Base-by-base conservation (phyloP, 768 basidiomycete genomes). In the Boletales sp. region DNA sequence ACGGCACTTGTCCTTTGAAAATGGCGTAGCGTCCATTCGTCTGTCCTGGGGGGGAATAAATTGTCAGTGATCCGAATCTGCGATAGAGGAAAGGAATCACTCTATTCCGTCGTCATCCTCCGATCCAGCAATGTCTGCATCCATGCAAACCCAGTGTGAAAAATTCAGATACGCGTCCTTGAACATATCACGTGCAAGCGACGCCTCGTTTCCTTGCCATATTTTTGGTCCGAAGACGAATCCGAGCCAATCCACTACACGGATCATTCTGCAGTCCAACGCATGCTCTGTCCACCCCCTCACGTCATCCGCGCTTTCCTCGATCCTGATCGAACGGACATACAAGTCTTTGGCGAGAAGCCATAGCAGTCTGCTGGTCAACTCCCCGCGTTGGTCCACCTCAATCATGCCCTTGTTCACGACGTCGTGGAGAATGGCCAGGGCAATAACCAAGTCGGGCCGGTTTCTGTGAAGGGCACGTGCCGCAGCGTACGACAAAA, bases 1-100 rank as follows among this genome's bases (percentile, higher is more conserved):
- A 57, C 50, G 4, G 41, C 55, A 9, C 44, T 44, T 9, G 55
- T 57, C 6, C 50, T 44, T 34, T 53, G 41, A 47, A 46, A 53
- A 12, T 56, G 50, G 3, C 55, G 50, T 18, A 41, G 36, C 7
- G 55, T 53, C 41, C 41, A 57, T 31, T 58, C 38, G 2, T 35
- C 21, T 32, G 35, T 14, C 4, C 50, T 46, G 6, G 12, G 35
- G 14, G 15, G 21, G 21, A 4, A 2, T 1, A 8, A 12, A 17
- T 34, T 15, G 11, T 30, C 25, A 34, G 12, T 34, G 3, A 34
- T 28, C 25, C 11, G 7, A 33, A 10, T 25, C 8, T 4, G 19
- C 12, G 0, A 33, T 33, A 8, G 33, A 44, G 25, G 5, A 35
- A 5, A 34, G 6, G 15, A 44, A 33, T 15, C 11, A 44, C 34